Evolutionary conservation across 192 early-diverging fungal species (phyloP).

Genomic region (Umbelopsis vinacea): DNA sequence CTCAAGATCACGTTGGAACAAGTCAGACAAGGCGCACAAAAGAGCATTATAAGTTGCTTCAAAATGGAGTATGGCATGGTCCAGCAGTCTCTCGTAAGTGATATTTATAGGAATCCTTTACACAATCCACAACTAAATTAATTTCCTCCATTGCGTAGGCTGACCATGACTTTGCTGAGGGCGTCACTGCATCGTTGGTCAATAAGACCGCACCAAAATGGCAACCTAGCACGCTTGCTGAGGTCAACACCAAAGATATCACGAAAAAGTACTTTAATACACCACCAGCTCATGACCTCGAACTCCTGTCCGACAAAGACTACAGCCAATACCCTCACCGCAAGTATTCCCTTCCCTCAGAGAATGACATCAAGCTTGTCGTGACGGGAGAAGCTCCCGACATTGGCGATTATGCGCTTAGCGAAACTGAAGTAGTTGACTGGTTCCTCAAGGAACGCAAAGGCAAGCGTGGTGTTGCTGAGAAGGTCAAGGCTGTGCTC

Average conservation of each 20-base stretch:
- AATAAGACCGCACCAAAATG: slow-evolving; percentile 74
- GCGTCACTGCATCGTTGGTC: slow-evolving; percentile 80
- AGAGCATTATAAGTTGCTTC: slow-evolving; percentile 81
- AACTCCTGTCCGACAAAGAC: slow-evolving; percentile 45
- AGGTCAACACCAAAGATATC: slow-evolving; percentile 55
- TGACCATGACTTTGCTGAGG: slow-evolving; percentile 87
- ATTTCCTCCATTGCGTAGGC: slow-evolving; percentile 26
- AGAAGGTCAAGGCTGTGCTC: slow-evolving; percentile 70
- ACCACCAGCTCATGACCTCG: slow-evolving; percentile 31
- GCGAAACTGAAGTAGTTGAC: slow-evolving; percentile 56
- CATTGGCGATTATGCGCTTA: slow-evolving; percentile 62
- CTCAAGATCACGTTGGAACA: slow-evolving; percentile 88
- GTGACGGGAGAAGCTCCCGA: slow-evolving; percentile 69
- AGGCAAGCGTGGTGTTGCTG: slow-evolving; percentile 68
- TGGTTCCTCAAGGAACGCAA: slow-evolving; percentile 62
- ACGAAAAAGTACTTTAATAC: slow-evolving; percentile 59
- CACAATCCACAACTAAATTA: not conserved
- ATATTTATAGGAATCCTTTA: not conserved
- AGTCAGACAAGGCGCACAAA: slow-evolving; percentile 70
- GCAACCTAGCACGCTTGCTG: slow-evolving; percentile 65
- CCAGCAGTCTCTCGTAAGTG: slow-evolving; percentile 66
- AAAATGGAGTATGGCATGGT: slow-evolving; percentile 84
- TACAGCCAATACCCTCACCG: slow-evolving; percentile 63
- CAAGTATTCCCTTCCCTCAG: slow-evolving; percentile 66
- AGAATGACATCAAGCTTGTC: slow-evolving; percentile 64